These are phyloP conservation scores for Theileria parva DNA, from an alignment of 169 alveolate species.

Conservation along the genomic window DNA sequence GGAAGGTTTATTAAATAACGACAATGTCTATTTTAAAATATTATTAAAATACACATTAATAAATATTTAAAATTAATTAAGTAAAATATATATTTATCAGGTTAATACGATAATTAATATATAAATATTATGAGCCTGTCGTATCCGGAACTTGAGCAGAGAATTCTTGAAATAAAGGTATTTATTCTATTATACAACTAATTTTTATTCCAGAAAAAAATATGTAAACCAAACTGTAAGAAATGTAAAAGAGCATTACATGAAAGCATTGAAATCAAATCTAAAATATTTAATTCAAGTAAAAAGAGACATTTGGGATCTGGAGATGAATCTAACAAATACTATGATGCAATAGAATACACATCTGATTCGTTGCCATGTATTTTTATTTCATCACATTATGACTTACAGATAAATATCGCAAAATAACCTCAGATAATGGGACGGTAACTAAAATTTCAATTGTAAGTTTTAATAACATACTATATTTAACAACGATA, in stretches of 20 bases:
- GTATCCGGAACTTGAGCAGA: background rate
- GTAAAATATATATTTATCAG: background rate
- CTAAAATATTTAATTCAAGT: background rate
- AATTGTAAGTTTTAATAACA: background rate
- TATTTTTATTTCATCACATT: background rate
- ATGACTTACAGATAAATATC: background rate
- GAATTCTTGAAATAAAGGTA: background rate
- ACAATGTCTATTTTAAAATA: background rate
- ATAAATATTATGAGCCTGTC: slow-evolving; percentile 1
- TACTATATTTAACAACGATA: too few species aligned
- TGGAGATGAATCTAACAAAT: background rate
- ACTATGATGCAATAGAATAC: slow-evolving; percentile 24
- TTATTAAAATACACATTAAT: background rate
- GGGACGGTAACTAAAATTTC: background rate
- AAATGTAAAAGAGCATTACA: slow-evolving; percentile 33
- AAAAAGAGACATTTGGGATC: slow-evolving; percentile 3
- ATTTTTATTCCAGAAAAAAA: slow-evolving; percentile 27
- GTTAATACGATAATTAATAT: background rate
- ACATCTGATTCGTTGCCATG: slow-evolving; percentile 32
- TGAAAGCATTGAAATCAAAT: slow-evolving; percentile 25
- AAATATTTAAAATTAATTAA: background rate
- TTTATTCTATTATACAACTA: background rate
- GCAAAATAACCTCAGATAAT: background rate
- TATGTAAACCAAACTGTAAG: slow-evolving; percentile 33
- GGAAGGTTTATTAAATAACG: background rate